Evolutionary conservation across 306 rosid genomes (phyloP).

Genomic region (Dalbergia cultrata): DNA sequence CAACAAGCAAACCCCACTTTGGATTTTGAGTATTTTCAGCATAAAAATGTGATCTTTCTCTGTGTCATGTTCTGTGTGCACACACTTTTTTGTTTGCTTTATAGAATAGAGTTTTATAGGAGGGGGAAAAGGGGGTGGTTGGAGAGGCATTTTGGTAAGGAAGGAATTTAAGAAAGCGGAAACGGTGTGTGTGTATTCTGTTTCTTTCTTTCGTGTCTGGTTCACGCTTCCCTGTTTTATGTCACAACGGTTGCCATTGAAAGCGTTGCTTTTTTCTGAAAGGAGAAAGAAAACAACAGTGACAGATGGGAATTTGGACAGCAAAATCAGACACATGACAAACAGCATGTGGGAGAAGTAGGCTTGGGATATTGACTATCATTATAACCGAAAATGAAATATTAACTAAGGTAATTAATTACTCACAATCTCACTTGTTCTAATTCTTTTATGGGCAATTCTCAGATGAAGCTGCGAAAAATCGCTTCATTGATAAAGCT

Average conservation of each 20-base stretch:
- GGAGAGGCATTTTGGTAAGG: conserved; percentile 34
- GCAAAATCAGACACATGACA: conserved; percentile 36
- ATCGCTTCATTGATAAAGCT: too few relatives aligned
- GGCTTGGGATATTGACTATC: neutral
- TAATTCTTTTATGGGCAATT: too few relatives aligned
- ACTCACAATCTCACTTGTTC: too few relatives aligned
- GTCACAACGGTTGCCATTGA: conserved; percentile 2
- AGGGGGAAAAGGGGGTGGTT: conserved; percentile 21
- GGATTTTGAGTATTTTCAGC: conserved; percentile 5
- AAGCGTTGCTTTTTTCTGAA: conserved; percentile 37
- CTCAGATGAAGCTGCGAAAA: too few relatives aligned
- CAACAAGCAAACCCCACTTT: conserved; percentile 30
- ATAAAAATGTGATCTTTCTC: conserved; percentile 41
- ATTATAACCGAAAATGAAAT: too few relatives aligned
- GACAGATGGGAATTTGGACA: conserved; percentile 2
- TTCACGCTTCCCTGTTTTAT: conserved; percentile 6
- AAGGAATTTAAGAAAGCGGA: neutral
- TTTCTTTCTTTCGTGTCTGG: conserved; percentile 12
- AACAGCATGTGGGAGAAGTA: neutral
- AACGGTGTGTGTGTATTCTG: conserved; percentile 4
- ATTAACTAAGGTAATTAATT: too few relatives aligned
- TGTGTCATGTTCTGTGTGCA: neutral
- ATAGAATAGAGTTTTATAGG: conserved; percentile 10
- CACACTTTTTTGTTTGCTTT: conserved; percentile 12
- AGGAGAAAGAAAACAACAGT: conserved; percentile 13